These are phyloP conservation scores for Botrytis medusae DNA, from an alignment of 2,329 filamentous ascomycete species.

Conservation along the genomic window DNA sequence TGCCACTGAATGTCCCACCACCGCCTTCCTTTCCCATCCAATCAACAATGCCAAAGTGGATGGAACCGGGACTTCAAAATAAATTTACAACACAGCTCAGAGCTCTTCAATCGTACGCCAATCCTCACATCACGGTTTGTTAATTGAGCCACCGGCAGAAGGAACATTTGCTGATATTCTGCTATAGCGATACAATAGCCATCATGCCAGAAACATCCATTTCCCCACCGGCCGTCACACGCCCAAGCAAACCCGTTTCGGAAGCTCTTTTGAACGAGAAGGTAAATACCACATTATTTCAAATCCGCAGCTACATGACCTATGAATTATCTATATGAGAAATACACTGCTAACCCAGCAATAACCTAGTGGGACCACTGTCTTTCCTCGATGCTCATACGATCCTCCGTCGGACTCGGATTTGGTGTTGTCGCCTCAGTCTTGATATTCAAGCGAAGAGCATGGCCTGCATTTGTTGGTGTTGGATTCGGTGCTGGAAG, in stretches of 20 bases:
- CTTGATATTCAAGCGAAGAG: constrained; percentile 94
- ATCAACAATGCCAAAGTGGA: constrained; percentile 15
- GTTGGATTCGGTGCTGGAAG: constrained; percentile 93
- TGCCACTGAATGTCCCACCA: not conserved
- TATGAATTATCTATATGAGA: not conserved
- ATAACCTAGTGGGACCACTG: constrained; percentile 87
- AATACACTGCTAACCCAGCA: constrained; percentile 22
- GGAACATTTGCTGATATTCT: constrained; percentile 12
- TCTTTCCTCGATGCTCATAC: constrained; percentile 95
- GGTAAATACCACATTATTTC: constrained; percentile 52
- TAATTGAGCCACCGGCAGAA: constrained; percentile 17
- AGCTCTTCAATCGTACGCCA: constrained; percentile 20
- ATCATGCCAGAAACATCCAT: constrained; percentile 38
- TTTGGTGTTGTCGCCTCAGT: constrained; percentile 99
- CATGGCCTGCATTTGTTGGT: constrained; percentile 95
- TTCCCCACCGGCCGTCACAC: constrained; percentile 57
- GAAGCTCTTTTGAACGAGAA: constrained; percentile 99
- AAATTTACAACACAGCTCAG: constrained; percentile 21
- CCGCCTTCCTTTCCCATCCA: constrained; percentile 15
- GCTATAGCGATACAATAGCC: constrained; percentile 13
- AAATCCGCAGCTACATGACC: too few relatives aligned
- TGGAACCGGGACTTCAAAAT: constrained; percentile 23
- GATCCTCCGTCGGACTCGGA: constrained; percentile 90
- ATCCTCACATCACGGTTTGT: constrained; percentile 26
- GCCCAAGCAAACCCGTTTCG: constrained; percentile 79